phyloP scores from a whole-genome alignment of 805 yeast genomes.

The Saccharomycopsis fodiens region DNA sequence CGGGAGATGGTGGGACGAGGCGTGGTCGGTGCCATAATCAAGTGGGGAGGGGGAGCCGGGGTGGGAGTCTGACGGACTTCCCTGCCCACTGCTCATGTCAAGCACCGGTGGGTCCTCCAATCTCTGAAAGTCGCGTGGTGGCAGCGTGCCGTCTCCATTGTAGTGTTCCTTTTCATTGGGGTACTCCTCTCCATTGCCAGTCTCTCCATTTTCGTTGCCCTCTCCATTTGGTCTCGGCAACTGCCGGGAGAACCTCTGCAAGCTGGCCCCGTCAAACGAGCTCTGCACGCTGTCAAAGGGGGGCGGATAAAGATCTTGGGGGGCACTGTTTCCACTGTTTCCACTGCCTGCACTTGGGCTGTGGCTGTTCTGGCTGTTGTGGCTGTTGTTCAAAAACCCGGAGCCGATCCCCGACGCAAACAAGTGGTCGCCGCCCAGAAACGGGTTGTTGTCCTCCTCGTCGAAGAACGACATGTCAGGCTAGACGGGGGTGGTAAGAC shows the following conservation, averaged over 20 bases:
- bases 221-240: no score
- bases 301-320: background rate
- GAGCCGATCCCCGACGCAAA: conserved; percentile 31
- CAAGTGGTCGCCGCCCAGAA: conserved; percentile 30
- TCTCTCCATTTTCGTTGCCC: background rate
- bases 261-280: background rate
- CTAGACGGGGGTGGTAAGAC: no score
- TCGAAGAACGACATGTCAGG: conserved; percentile 20
- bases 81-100: background rate
- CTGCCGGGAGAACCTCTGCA: no score
- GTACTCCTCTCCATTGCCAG: background rate
- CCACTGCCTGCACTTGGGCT: background rate
- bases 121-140: no score
- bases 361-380: background rate
- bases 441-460: conserved; percentile 34
- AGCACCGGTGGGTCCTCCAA: background rate
- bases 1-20: background rate
- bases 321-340: background rate
- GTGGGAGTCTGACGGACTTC: no score
- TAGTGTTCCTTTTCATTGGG: background rate
- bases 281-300: background rate
- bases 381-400: conserved; percentile 4
- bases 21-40: background rate
- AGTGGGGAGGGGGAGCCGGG: no score
- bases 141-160: background rate